These are phyloP conservation scores for Cyclotella kingstonii DNA, from an alignment of 108 stramenopile species.

Conservation along the genomic window DNA sequence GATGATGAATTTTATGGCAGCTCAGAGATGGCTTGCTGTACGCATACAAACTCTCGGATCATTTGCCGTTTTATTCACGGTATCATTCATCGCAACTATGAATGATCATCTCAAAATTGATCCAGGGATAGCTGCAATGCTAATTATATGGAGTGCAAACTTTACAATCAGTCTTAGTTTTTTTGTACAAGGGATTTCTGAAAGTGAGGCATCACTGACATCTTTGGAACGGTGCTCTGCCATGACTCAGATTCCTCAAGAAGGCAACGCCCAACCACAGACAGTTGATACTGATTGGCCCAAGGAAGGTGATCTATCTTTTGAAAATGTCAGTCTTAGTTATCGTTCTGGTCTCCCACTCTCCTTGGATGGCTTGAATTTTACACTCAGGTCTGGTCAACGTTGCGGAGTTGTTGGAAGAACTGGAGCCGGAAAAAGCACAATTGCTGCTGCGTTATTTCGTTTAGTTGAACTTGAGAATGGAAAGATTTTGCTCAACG, in stretches of 20 bases:
- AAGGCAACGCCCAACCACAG: slow-evolving; percentile 39
- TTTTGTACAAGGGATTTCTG: slow-evolving; percentile 67
- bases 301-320: slow-evolving; percentile 49
- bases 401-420: slow-evolving; percentile 73
- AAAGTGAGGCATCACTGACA: slow-evolving; percentile 84
- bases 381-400: slow-evolving; percentile 62
- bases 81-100: slow-evolving; percentile 58
- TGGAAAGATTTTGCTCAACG: slow-evolving; percentile 80
- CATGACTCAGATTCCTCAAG: slow-evolving; percentile 63
- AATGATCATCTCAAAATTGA: slow-evolving; percentile 51
- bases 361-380: slow-evolving; percentile 66
- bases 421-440: slow-evolving; percentile 72
- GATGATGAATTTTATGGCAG: slow-evolving; percentile 77
- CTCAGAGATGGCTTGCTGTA: slow-evolving; percentile 85
- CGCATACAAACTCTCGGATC: slow-evolving; percentile 84
- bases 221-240: slow-evolving; percentile 76
- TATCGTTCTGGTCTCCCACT: slow-evolving; percentile 75
- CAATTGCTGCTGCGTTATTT: slow-evolving; percentile 75
- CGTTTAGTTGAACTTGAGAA: slow-evolving; percentile 80
- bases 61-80: slow-evolving; percentile 52
- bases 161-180: slow-evolving; percentile 82
- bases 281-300: slow-evolving; percentile 58
- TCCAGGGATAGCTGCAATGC: slow-evolving; percentile 51
- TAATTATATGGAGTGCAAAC: slow-evolving; percentile 50
- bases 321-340: slow-evolving; percentile 66